A percentile compares a stretch with the other conserved stretches of the same genome.
Evolutionary conservation across 805 yeast species (phyloP).

Genomic region (Sugiyamaella valdiviana): DNA sequence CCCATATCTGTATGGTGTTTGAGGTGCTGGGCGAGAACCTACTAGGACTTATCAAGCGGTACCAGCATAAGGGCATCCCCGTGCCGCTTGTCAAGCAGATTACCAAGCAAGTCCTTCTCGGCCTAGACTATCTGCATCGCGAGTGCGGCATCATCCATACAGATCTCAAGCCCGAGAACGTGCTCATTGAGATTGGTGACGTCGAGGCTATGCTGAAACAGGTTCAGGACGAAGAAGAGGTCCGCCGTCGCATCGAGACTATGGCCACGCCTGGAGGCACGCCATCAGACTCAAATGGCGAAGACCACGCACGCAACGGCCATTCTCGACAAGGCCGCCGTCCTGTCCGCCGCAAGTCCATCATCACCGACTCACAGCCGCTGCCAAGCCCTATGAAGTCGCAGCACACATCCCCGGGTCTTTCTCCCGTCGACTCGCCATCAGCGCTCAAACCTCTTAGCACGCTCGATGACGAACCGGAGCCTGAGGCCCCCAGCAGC

Average conservation of each 20-base stretch:
- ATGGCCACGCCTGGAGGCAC: slow-evolving; percentile 3
- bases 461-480: neutral
- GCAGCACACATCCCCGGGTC: slow-evolving; percentile 8
- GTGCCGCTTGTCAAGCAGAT: slow-evolving; percentile 69
- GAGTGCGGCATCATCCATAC: slow-evolving; percentile 71
- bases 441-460: neutral
- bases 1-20: slow-evolving; percentile 93
- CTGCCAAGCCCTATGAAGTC: slow-evolving; percentile 81
- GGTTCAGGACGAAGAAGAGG: slow-evolving; percentile 53
- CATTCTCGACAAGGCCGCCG: slow-evolving; percentile 13
- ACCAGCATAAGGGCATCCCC: slow-evolving; percentile 74
- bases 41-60: slow-evolving; percentile 74
- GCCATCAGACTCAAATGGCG: neutral
- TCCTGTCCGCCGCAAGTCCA: slow-evolving; percentile 60
- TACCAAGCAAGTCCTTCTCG: slow-evolving; percentile 67
- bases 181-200: slow-evolving; percentile 73
- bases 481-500: neutral
- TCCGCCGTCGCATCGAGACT: slow-evolving; percentile 8
- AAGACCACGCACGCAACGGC: neutral
- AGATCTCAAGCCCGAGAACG: slow-evolving; percentile 69
- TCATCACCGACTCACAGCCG: slow-evolving; percentile 89
- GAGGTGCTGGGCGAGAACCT: slow-evolving; percentile 94
- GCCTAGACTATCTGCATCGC: slow-evolving; percentile 66
- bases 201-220: slow-evolving; percentile 68
- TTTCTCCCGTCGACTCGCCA: neutral